Evolutionary conservation across 345 rosid genomes (phyloP).

Genomic region (Pistacia atlantica): DNA sequence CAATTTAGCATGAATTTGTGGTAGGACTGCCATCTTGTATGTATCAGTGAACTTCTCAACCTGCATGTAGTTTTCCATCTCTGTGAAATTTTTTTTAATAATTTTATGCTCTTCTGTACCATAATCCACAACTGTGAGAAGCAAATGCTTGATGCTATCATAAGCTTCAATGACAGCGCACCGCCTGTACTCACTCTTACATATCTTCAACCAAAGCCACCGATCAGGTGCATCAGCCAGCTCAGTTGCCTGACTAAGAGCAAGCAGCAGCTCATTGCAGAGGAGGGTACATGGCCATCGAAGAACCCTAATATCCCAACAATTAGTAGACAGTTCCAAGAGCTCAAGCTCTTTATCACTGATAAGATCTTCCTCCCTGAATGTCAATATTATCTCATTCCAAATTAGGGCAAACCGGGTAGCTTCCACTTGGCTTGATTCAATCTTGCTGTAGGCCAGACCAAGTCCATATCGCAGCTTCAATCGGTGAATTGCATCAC

Average conservation of each 20-base stretch:
- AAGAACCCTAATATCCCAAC: slow-evolving; percentile 79
- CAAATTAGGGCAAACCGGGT: slow-evolving; percentile 86
- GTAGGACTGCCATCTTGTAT: slow-evolving; percentile 50
- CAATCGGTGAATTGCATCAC: slow-evolving; percentile 75
- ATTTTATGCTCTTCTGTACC: slow-evolving; percentile 67
- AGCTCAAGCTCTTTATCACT: slow-evolving; percentile 79
- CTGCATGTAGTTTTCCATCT: slow-evolving; percentile 54
- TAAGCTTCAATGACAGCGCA: slow-evolving; percentile 92
- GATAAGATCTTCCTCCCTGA: slow-evolving; percentile 89
- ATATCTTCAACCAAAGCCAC: slow-evolving; percentile 82
- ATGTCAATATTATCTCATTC: slow-evolving; percentile 76
- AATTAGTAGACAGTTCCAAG: slow-evolving; percentile 78
- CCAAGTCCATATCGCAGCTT: slow-evolving; percentile 88
- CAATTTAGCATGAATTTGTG: slow-evolving; percentile 62
- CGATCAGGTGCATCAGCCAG: slow-evolving; percentile 68
- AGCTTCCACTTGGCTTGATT: slow-evolving; percentile 84
- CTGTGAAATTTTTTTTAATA: slow-evolving; percentile 45
- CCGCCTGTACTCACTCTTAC: slow-evolving; percentile 77
- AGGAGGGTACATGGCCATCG: slow-evolving; percentile 93
- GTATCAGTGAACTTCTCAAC: slow-evolving; percentile 42
- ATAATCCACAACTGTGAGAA: slow-evolving; percentile 50
- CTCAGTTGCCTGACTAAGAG: slow-evolving; percentile 78
- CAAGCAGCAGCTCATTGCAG: slow-evolving; percentile 85
- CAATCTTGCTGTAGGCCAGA: slow-evolving; percentile 71
- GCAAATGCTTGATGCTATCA: slow-evolving; percentile 74